phyloP scores from a whole-genome alignment of 75 land plant species.

The Azolla pinnata region DNA sequence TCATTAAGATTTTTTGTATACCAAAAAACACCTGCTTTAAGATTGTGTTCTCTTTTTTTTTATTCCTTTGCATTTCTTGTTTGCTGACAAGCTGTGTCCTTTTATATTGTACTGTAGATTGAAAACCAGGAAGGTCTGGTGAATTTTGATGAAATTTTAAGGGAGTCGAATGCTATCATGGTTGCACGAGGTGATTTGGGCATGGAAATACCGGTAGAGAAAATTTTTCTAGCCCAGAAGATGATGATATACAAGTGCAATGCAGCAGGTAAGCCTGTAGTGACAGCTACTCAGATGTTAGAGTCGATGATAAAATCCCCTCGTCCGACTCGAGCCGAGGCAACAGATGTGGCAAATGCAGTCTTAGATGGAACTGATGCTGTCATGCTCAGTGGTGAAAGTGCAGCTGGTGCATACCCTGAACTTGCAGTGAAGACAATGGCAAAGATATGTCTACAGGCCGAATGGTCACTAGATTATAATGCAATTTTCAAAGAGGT shows the following conservation, averaged over 20 bases:
- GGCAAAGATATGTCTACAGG: constrained; percentile 74
- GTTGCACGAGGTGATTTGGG: constrained; percentile 92
- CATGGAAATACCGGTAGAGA: constrained; percentile 93
- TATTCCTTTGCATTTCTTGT: too few relatives aligned
- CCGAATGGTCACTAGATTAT: constrained; percentile 78
- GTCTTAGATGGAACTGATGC: constrained; percentile 50
- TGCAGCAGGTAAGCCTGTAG: constrained; percentile 75
- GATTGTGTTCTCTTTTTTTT: too few relatives aligned
- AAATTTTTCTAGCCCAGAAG: constrained; percentile 82
- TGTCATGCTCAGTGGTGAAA: constrained; percentile 72
- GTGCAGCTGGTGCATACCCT: constrained; percentile 85
- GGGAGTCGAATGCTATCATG: constrained; percentile 81
- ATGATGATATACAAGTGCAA: constrained; percentile 98
- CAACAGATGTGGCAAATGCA: constrained; percentile 62
- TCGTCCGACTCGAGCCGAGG: constrained; percentile 85
- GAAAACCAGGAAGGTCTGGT: constrained; percentile 90
- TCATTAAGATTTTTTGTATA: too few relatives aligned
- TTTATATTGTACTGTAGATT: too few relatives aligned
- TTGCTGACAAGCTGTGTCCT: too few relatives aligned
- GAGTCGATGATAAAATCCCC: constrained; percentile 95
- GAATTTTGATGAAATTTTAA: constrained; percentile 80
- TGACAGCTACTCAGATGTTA: constrained; percentile 91
- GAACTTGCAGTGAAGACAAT: constrained; percentile 75
- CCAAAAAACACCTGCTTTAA: too few relatives aligned
- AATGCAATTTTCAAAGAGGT: constrained; percentile 60